phyloP scores from a whole-genome alignment of 2,329 filamentous ascomycete species.

The Ophiostoma populinum region DNA sequence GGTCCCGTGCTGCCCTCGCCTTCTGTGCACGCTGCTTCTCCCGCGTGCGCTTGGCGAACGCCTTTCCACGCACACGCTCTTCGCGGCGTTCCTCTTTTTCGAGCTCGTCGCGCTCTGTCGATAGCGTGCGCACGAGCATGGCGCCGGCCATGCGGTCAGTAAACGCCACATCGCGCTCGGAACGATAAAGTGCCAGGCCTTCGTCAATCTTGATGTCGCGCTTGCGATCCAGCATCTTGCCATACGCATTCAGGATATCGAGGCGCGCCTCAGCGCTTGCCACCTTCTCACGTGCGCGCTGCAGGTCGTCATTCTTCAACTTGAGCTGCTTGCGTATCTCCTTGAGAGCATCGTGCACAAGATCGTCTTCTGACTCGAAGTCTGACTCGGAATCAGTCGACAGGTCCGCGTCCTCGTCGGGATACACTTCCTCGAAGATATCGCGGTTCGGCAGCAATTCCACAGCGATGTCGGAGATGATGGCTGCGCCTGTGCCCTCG shows the following conservation, averaged over 20 bases:
- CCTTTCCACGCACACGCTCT: slow-evolving; percentile 1
- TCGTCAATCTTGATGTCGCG: slow-evolving; percentile 19
- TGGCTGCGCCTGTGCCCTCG: slow-evolving; percentile 38
- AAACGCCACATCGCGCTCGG: slow-evolving; percentile 25
- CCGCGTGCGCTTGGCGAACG: neutral
- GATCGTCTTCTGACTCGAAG: slow-evolving; percentile 5
- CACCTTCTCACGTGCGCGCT: slow-evolving; percentile 16
- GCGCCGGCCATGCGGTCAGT: slow-evolving; percentile 22
- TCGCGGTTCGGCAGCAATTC: slow-evolving; percentile 38
- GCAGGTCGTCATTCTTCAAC: slow-evolving; percentile 16
- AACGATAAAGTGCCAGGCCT: slow-evolving; percentile 23
- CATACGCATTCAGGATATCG: slow-evolving; percentile 23
- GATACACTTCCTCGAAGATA: slow-evolving; percentile 35
- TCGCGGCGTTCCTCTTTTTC: slow-evolving; percentile 19
- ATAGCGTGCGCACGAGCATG: slow-evolving; percentile 17
- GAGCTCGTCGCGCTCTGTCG: slow-evolving; percentile 17
- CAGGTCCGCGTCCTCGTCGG: slow-evolving; percentile 23
- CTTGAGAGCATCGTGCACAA: slow-evolving; percentile 17
- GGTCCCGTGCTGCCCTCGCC: too few species aligned
- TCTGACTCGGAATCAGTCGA: slow-evolving; percentile 17
- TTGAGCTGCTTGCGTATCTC: slow-evolving; percentile 17
- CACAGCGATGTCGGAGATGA: slow-evolving; percentile 45
- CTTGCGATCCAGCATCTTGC: slow-evolving; percentile 20
- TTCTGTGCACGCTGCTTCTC: slow-evolving; percentile 16
- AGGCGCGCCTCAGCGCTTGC: slow-evolving; percentile 22